These are phyloP conservation scores for Verticillium nubilum DNA, from an alignment of 2,329 filamentous ascomycete genomes.

Conservation along the genomic window DNA sequence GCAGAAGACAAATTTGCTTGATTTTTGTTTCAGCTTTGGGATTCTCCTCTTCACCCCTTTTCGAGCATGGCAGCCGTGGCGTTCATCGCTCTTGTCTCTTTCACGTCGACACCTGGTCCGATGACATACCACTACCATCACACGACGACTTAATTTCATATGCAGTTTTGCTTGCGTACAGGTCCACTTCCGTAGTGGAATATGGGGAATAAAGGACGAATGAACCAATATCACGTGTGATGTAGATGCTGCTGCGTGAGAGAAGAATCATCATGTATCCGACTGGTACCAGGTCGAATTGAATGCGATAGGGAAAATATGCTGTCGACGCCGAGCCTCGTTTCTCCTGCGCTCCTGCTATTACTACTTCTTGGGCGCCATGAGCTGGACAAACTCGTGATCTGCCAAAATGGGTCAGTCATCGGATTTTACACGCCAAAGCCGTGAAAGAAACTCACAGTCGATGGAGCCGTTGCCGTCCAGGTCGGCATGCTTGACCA, in stretches of 20 bases:
- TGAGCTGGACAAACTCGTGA: conserved; percentile 14
- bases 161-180: neutral
- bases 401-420: conserved; percentile 6
- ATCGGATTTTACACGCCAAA: neutral
- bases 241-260: neutral
- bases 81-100: neutral
- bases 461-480: conserved; percentile 14
- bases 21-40: neutral
- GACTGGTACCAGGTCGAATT: neutral
- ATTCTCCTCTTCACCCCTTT: neutral
- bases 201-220: neutral
- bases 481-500: conserved; percentile 13
- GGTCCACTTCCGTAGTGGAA: neutral
- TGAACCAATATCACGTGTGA: neutral
- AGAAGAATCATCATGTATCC: neutral
- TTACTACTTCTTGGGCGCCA: conserved; percentile 10
- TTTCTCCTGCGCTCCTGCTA: neutral
- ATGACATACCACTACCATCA: neutral
- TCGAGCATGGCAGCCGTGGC: neutral
- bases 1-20: neutral
- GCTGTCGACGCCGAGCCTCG: neutral
- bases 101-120: neutral
- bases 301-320: neutral
- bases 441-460: conserved; percentile 5
- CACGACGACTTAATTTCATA: conserved; percentile 1